Base-by-base conservation (phyloP, 208 protist species). In the Leishmania guyanensis region DNA sequence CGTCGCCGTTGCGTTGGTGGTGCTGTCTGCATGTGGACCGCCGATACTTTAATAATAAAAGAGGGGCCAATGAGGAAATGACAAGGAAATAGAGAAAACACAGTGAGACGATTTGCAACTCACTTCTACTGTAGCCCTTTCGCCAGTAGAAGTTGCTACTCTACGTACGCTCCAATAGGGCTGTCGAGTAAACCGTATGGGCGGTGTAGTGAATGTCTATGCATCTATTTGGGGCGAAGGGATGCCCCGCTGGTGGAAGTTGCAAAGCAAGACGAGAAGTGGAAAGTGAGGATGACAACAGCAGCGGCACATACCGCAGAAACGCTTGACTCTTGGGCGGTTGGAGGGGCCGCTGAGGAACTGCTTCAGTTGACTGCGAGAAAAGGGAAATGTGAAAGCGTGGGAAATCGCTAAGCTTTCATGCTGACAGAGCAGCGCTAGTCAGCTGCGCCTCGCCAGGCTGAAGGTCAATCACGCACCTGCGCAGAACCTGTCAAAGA, bases 1-100 rank as follows among this genome's bases (percentile, higher is more conserved):
- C 80, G 80, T 14, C 60, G 80, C 73, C 54, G 51, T 10, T 64
- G 64, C 17, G 51, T 58, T 20, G 65, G n/a, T 60, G 71, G 64
- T 10, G 74, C 39, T 46, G 70, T 70, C 80, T 75, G 71, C 71
- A 75, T 75, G 2, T 26, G 3, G 2, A n/a, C 68, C 53, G 68
- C 43, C 68, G 36, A 53, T 17, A 3, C 20, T 53, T 8, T 14
- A n/a, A 72, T 22, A 17, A 29, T 6, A 12, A 50, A 53, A n/a
- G 43, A 72, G 39, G 68, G 53, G 6, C 9, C 9, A 72, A 48
- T 29, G 43, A 72, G 20, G 29, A 72, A 33, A 48, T 50, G 46
- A 72, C 5, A 72, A 43, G 9, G 46, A 29, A 72, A 4, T 10
- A 12, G 22, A 72, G 26, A 22, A 48, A 72, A 72, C 65, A 39